Evolutionary conservation across 148 eudicot species (phyloP).

Genomic region (Arctostaphylos glauca): DNA sequence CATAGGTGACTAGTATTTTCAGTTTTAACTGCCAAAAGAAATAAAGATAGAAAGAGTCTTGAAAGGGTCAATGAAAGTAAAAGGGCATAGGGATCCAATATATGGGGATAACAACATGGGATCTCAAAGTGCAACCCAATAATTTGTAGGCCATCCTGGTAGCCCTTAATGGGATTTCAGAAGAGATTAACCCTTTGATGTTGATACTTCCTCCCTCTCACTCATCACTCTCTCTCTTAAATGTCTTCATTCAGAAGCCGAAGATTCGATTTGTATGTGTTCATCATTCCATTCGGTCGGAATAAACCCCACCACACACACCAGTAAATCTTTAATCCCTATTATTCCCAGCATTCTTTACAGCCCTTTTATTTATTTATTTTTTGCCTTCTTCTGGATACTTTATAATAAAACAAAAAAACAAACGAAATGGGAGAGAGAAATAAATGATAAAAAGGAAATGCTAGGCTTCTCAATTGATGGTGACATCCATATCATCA

Average conservation of each 20-base stretch:
- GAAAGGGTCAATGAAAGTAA: neutral
- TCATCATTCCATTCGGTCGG: constrained; percentile 20
- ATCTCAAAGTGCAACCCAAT: no score
- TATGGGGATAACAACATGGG: constrained; percentile 12
- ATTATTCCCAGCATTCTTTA: neutral
- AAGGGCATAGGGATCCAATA: constrained; percentile 11
- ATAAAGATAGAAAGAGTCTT: neutral
- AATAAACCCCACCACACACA: constrained; percentile 15
- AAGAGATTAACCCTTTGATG: neutral
- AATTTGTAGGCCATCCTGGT: no score
- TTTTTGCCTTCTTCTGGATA: neutral
- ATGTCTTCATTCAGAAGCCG: neutral
- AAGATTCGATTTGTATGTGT: constrained; percentile 10
- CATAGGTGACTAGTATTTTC: no score
- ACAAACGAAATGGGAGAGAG: neutral
- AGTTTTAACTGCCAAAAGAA: neutral
- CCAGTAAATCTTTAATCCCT: neutral
- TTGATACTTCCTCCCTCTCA: constrained; percentile 3
- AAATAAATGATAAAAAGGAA: neutral
- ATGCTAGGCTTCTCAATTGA: no score
- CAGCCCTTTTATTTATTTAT: neutral
- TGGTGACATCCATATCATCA: no score
- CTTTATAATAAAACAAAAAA: no score
- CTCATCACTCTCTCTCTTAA: neutral
- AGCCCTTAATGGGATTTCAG: neutral